Conservation (phyloP, 83 land plant species). For the Thuja plicata region DNA sequence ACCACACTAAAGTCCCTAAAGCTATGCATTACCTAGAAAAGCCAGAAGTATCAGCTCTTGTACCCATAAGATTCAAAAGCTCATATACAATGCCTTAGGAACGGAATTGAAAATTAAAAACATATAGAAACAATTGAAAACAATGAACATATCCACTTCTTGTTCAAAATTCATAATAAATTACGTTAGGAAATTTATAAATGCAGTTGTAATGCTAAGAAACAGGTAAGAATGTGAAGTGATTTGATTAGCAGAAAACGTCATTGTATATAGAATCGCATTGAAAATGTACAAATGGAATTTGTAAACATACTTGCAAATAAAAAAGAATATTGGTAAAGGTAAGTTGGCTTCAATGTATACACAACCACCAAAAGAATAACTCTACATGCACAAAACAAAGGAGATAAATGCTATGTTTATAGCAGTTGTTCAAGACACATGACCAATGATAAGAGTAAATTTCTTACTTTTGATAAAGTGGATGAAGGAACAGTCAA, state of each 20-base stretch:
- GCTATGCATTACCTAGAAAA: not conserved
- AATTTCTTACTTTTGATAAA: too few relatives aligned
- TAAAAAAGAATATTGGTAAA: too few relatives aligned
- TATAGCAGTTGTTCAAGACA: too few relatives aligned
- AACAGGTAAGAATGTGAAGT: not conserved
- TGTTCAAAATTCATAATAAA: not conserved
- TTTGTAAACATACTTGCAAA: not conserved
- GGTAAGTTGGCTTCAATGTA: too few relatives aligned
- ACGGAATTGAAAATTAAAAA: not conserved
- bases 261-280: not conserved
- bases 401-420: too few relatives aligned
- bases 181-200: not conserved
- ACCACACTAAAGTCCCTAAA: not conserved
- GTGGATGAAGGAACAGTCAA: too few relatives aligned
- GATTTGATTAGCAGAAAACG: not conserved
- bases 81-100: not conserved
- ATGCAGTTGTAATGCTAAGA: not conserved
- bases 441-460: too few relatives aligned
- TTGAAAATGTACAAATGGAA: not conserved
- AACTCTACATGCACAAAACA: too few relatives aligned
- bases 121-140: not conserved
- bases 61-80: not conserved
- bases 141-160: not conserved
- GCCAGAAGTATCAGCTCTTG: not conserved
- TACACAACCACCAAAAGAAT: too few relatives aligned